phyloP scores from a whole-genome alignment of 2,329 filamentous ascomycete species.

The Dactylonectria macrodidyma region DNA sequence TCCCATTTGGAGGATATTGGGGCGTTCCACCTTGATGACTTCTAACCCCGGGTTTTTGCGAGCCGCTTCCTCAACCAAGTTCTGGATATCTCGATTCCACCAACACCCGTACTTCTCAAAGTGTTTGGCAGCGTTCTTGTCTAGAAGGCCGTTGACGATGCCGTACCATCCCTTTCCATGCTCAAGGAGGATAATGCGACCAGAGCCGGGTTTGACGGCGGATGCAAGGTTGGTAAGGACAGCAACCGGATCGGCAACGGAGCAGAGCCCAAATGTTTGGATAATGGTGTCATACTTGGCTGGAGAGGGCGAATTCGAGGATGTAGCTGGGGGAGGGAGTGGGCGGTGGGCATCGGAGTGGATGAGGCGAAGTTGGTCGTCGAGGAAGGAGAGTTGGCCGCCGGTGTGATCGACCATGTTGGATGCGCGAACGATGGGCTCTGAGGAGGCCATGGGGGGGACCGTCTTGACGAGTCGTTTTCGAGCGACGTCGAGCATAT shows the following conservation, averaged over 20 bases:
- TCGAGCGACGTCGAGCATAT: conserved; percentile 73
- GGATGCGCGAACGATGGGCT: conserved; percentile 51
- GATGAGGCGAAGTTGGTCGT: conserved; percentile 62
- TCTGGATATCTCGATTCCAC: conserved; percentile 77
- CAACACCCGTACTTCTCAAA: conserved; percentile 75
- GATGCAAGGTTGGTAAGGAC: conserved; percentile 69
- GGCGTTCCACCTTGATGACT: conserved; percentile 68
- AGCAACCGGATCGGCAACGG: conserved; percentile 69
- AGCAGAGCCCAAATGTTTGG: conserved; percentile 77
- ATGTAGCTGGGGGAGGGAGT: conserved; percentile 57
- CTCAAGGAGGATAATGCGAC: conserved; percentile 74
- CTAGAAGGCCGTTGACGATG: conserved; percentile 69
- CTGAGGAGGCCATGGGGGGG: conserved; percentile 53
- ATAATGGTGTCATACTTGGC: conserved; percentile 73
- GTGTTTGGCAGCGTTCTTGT: conserved; percentile 68
- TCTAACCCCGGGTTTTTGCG: conserved; percentile 67
- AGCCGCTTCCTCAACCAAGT: conserved; percentile 66
- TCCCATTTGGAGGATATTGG: conserved; percentile 67
- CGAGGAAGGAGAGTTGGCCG: conserved; percentile 57
- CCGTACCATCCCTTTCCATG: conserved; percentile 72
- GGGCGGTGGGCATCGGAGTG: conserved; percentile 63
- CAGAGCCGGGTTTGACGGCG: conserved; percentile 66
- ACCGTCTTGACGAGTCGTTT: conserved; percentile 64
- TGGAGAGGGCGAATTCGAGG: conserved; percentile 51
- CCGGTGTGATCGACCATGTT: conserved; percentile 53